Base-by-base conservation (phyloP, 371 early-diverging fungal genomes). In the Mucor lusitanicus region DNA sequence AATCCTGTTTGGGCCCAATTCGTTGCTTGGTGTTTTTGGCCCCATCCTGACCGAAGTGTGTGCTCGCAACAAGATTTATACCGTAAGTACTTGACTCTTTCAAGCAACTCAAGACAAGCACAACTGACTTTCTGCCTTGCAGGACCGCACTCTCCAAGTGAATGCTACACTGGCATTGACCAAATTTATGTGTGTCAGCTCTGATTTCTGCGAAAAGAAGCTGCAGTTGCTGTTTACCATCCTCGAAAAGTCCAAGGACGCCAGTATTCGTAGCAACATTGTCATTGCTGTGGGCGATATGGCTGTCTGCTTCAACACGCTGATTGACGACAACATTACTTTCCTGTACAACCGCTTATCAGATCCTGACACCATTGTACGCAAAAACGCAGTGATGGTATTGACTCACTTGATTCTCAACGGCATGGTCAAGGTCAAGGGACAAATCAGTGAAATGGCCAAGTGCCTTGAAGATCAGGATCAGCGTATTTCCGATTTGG, bases 391-490 rank as follows among this genome's bases (percentile, higher is more conserved):
- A 17, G 89, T 99, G 32, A 98, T 99, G 98, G 99, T 99, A 7
- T 76, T 99, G 56, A 96, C 98, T 0, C 97, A 97, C 71, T 77
- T 99, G 78, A 95, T 98, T 42, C 80, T 99, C 57, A 98, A 98
- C 75, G 98, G 99, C 37, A 97, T 98, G 97, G 92, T 99, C 76
- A 99, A 99, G 71, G 97, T 96, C 59, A 99, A 98, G 76, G 98
- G 98, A 6, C 97, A 98, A 70, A 86, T 98, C 44, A 92, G 94
- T 67, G 96, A 97, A 70, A 95, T 98, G 93, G 97, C 98, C 2
- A 95, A 95, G 72, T 97, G 97, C 65, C 82, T 98, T 8, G 95
- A 94, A 61, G 96, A 97, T 74, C 78, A 82, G 8, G 97, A 97
- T 71, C 81, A 76, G 39, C 87, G 96, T 4, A 96, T 99, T 54